Percentiles rank a stretch among this genome's conserved stretches.
phyloP scores from a whole-genome alignment of 2,329 filamentous ascomycete species.

The Diaporthe capsici region DNA sequence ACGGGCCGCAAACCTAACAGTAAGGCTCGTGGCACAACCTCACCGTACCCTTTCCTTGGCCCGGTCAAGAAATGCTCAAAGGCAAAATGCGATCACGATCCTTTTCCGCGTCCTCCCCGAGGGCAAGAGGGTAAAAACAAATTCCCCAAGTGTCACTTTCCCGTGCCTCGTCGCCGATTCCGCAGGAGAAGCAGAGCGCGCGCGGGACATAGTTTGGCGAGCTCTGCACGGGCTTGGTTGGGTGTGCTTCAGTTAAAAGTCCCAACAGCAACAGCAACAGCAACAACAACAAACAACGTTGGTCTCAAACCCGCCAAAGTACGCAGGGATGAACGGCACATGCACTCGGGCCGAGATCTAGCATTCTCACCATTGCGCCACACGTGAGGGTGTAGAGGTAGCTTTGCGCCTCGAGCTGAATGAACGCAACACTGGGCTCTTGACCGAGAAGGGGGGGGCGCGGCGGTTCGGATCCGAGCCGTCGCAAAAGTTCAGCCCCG shows the following conservation, averaged over 20 bases:
- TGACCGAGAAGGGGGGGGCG: not conserved
- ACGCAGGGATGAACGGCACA: conserved; percentile 17
- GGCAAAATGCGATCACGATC: not conserved
- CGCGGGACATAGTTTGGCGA: not conserved
- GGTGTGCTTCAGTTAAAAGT: conserved; percentile 4
- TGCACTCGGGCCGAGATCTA: not conserved
- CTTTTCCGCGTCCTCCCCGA: not conserved
- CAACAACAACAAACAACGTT: not conserved
- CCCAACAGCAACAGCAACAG: not conserved
- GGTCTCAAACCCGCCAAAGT: not conserved
- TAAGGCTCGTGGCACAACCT: not conserved
- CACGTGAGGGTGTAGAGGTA: conserved; percentile 13
- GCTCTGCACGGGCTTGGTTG: not conserved
- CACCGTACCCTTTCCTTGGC: not conserved
- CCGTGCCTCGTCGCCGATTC: not conserved
- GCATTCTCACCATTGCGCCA: not conserved
- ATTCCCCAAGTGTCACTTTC: not conserved
- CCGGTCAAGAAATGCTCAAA: not conserved
- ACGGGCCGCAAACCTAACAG: not conserved
- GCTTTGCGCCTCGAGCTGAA: not conserved
- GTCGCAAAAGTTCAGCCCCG: not conserved
- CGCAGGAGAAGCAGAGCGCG: not conserved
- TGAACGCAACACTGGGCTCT: not conserved
- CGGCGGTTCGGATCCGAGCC: conserved; percentile 11
- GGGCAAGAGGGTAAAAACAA: not conserved